Base-by-base conservation (phyloP, 1,284 basidiomycete genomes). In the Pyrrhoderma noxium region DNA sequence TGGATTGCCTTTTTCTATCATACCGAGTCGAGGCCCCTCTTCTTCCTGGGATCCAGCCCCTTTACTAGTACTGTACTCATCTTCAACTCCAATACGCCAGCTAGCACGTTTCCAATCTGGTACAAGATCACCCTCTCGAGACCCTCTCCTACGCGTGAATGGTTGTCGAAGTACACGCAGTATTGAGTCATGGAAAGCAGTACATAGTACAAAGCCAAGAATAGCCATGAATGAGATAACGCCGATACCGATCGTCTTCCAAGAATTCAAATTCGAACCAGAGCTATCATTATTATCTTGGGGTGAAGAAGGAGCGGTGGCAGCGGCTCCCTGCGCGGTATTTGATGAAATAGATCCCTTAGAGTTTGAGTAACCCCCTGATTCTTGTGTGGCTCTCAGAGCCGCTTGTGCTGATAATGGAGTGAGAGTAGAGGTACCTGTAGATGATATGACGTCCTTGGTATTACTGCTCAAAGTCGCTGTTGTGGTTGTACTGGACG, bases 241-340 rank as follows among this genome's bases (percentile, higher is more conserved):
- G 21, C 50, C 54, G 31, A 52, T 52, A n/a, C 54, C 54, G 23
- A 56, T 47, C 13, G 52, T 41, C 37, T 56, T 56, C 54, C 54
- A 56, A n/a, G 43, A 46, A 51, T 51, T 56, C 45, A 52, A 44
- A 36, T 37, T 51, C 11, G 47, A 22, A 23, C 51, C 35, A 2
- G 54, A 45, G 7, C 47, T 37, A 35, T 21, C 14, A 38, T 39
- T 45, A 3, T 19, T 40, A 35, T 11, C 39, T 19, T 34, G 25
- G 21, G 4, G 13, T 31, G 39, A 36, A 42, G 45, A 31, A 34
- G 14, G 21, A 13, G 36, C 8, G 14, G 16, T 44, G 7, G 37
- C 42, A 39, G 16, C 31, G 3, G 41, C 2, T n/a, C 35, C 14
- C 14, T 36, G n/a, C 9, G n/a, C 35, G 25, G 8, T 25, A 22